These are phyloP conservation scores for Cornus florida DNA, from an alignment of 148 eudicot genomes.

Conservation along the genomic window DNA sequence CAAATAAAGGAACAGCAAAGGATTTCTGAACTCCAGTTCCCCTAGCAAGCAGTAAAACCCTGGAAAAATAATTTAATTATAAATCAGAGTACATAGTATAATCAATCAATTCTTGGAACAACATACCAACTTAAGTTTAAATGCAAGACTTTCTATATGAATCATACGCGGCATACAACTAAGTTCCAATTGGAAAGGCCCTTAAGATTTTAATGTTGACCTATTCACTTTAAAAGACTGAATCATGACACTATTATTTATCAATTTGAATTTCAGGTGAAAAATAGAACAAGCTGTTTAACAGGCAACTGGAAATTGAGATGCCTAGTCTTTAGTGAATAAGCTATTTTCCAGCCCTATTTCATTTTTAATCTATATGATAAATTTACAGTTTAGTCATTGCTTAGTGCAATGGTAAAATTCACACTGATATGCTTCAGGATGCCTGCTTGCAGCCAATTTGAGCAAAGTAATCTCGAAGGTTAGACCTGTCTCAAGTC, in stretches of 20 bases:
- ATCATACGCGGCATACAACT: background rate
- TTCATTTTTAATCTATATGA: too few relatives aligned
- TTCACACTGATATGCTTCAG: too few relatives aligned
- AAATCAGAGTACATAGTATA: background rate
- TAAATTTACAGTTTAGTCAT: too few relatives aligned
- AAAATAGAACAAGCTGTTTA: background rate
- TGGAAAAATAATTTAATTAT: conserved; percentile 20
- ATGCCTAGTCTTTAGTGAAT: background rate
- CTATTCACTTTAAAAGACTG: background rate
- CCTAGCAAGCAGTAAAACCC: conserved; percentile 76
- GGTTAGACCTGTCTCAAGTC: too few relatives aligned
- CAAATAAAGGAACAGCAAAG: conserved; percentile 85
- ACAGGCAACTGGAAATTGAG: background rate
- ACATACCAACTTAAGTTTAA: conserved; percentile 1
- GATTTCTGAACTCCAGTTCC: conserved; percentile 81
- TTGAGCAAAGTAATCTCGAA: too few relatives aligned
- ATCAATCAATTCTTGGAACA: background rate
- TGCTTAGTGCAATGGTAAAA: too few relatives aligned
- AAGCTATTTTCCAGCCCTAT: too few relatives aligned
- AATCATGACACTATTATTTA: background rate
- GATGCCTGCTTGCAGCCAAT: too few relatives aligned
- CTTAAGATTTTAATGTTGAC: background rate
- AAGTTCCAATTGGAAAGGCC: background rate
- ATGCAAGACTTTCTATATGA: background rate
- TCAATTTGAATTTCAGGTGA: background rate